A percentile compares a stretch with the other conserved stretches of the same genome.
phyloP scores from a whole-genome alignment of 164 flowering plant genomes.

The Piper longum region DNA sequence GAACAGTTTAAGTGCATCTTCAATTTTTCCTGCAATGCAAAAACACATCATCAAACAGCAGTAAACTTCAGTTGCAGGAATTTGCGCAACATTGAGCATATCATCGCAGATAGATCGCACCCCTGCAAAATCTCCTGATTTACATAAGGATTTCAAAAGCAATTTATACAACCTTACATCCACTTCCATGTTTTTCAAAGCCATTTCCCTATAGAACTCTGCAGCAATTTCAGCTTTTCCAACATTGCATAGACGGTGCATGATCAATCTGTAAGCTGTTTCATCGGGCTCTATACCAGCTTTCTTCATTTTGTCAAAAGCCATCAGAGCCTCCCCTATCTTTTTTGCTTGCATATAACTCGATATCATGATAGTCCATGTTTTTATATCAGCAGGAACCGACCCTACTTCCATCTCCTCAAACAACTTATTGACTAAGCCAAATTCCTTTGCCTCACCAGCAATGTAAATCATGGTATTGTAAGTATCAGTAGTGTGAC shows the following conservation, averaged over 20 bases:
- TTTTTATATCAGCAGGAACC: slow-evolving; percentile 41
- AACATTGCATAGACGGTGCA: slow-evolving; percentile 35
- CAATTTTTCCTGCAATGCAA: slow-evolving; percentile 51
- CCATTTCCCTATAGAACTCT: slow-evolving; percentile 73
- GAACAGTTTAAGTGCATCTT: slow-evolving; percentile 57
- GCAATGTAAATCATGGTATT: slow-evolving; percentile 60
- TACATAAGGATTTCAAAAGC: slow-evolving; percentile 39
- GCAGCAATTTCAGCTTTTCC: slow-evolving; percentile 54
- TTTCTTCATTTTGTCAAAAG: slow-evolving; percentile 52
- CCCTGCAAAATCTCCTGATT: slow-evolving; percentile 34
- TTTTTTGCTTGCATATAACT: slow-evolving; percentile 48
- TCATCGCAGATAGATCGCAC: slow-evolving; percentile 43
- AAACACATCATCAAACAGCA: slow-evolving; percentile 40
- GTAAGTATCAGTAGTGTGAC: slow-evolving; percentile 40
- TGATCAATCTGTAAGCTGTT: slow-evolving; percentile 25
- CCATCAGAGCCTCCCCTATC: slow-evolving; percentile 38
- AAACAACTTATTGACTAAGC: slow-evolving; percentile 34
- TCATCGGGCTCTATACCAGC: slow-evolving; percentile 51
- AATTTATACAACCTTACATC: slow-evolving; percentile 24
- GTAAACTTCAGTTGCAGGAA: slow-evolving; percentile 32
- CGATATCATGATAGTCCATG: slow-evolving; percentile 64
- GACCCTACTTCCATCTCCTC: slow-evolving; percentile 47
- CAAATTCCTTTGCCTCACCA: slow-evolving; percentile 54
- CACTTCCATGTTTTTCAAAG: slow-evolving; percentile 25
- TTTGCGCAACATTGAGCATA: slow-evolving; percentile 38